Evolutionary conservation across 768 basidiomycete genomes (phyloP), one percentile per base, ranked within the genome.

Genomic region (Mycena rosella): DNA sequence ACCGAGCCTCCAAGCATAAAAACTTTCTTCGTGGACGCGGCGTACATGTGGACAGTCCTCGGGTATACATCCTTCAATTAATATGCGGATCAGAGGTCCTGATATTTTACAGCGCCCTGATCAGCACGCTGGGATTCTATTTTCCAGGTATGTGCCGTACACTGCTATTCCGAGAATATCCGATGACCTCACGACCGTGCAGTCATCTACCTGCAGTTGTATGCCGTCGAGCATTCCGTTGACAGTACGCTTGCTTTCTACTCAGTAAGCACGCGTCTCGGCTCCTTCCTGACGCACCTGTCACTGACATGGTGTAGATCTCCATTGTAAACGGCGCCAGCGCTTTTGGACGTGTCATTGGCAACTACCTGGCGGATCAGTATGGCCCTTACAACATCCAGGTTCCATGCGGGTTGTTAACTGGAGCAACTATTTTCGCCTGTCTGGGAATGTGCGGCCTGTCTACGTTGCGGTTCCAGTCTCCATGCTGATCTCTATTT

Each of bases 201-300:
- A 65, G 63, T 69, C 11, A 49, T 60, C 26, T 69, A 65, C 36
- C 51, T 69, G 4, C 68, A 69, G 36, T 34, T 69, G n/a, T 69
- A 44, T 42, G 63, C 68, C n/a, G 58, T 55, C 20, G 63, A 69
- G 20, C 68, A 69, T 27, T 55, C 51, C 3, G 58, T 65, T 1
- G 49, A 54, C 11, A 34, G 57, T 29, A 54, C 38, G 36, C 44
- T 65, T 8, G 63, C 63, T 9, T 69, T 69, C 36, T 69, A 69
- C 32, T 69, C 68, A 13, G 65, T 60, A 27, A 27, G 54, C 47
- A n/a, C 15, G 5, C 53, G 8, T 52, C 15, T 38, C 24, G 24
- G 26, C 18, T 34, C 6, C 32, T 34, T 34, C 6, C 5, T 27
- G 2, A 10, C 11, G 15, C 1, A 24, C 17, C 18, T 24, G 24